A percentile compares a stretch with the other conserved stretches of the same genome.
Evolutionary conservation across 2,329 filamentous ascomycete species (phyloP).

Genomic region (Passalora sequoiae): DNA sequence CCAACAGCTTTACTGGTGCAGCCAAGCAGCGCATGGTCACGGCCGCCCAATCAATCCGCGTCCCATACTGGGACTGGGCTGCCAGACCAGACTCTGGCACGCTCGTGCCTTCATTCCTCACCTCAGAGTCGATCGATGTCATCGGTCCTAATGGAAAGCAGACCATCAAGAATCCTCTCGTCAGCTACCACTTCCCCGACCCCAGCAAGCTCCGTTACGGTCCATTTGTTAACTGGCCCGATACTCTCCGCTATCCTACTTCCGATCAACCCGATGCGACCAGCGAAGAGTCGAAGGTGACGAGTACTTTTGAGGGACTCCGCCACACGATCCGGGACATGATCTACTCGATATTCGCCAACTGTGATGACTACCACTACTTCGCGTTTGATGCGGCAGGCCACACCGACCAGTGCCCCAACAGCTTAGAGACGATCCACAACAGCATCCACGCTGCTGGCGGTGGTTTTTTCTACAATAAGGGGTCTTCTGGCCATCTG

Average conservation of each 20-base stretch:
- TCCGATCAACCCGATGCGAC: constrained; percentile 21
- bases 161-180: constrained; percentile 29
- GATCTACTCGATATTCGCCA: constrained; percentile 31
- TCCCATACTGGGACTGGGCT: constrained; percentile 30
- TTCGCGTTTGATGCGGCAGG: constrained; percentile 30
- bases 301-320: constrained; percentile 27
- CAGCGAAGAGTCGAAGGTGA: constrained; percentile 17
- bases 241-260: constrained; percentile 30
- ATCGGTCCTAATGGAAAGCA: constrained; percentile 24
- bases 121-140: constrained; percentile 23
- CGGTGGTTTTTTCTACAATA: constrained; percentile 24
- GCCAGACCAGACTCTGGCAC: constrained; percentile 18
- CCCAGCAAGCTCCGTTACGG: constrained; percentile 25
- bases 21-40: constrained; percentile 21
- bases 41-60: constrained; percentile 25
- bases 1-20: constrained; percentile 21
- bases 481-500: constrained; percentile 54
- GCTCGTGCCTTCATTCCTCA: constrained; percentile 25
- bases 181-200: constrained; percentile 22
- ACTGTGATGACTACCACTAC: constrained; percentile 30
- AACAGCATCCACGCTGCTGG: constrained; percentile 32
- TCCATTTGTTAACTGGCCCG: constrained; percentile 29
- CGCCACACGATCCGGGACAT: constrained; percentile 30
- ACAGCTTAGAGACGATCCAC: constrained; percentile 34
- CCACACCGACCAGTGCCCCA: constrained; percentile 24